A percentile compares a stretch with the other conserved stretches of the same genome.
Evolutionary conservation across 352 stramenopile species (phyloP).

Genomic region (Pythium aquatile): DNA sequence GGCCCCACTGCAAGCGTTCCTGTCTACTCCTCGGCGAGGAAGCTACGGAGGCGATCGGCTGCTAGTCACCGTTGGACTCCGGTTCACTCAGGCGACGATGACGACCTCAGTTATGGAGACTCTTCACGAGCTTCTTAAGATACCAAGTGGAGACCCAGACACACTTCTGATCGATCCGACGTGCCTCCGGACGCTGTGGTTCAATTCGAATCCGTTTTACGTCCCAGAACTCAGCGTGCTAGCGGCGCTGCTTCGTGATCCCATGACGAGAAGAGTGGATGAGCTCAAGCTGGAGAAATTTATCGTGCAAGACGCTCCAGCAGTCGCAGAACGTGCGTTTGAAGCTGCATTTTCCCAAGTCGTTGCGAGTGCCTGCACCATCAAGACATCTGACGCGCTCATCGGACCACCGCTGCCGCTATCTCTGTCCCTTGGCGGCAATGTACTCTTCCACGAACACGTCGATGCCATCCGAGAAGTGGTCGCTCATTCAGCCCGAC

Average conservation of each 20-base stretch:
- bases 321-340: background rate
- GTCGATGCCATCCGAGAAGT: background rate
- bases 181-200: background rate
- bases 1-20: background rate
- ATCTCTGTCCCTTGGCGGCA: background rate
- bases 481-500: background rate
- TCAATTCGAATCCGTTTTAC: background rate
- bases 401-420: background rate
- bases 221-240: background rate
- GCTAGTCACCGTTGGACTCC: background rate
- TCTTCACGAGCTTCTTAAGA: background rate
- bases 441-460: background rate
- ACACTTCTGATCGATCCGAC: background rate
- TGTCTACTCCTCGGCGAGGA: background rate
- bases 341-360: background rate
- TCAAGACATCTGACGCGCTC: too few relatives aligned
- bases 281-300: constrained; percentile 1
- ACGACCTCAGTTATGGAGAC: background rate
- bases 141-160: background rate
- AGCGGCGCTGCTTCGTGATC: background rate
- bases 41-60: background rate
- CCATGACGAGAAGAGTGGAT: background rate
- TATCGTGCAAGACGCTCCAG: background rate
- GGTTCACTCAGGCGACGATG: background rate
- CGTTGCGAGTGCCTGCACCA: background rate